A percentile compares a stretch with the other conserved stretches of the same genome.
These are phyloP conservation scores for Myriosclerotinia curreyana DNA, from an alignment of 2,329 filamentous ascomycete genomes.

Conservation along the genomic window DNA sequence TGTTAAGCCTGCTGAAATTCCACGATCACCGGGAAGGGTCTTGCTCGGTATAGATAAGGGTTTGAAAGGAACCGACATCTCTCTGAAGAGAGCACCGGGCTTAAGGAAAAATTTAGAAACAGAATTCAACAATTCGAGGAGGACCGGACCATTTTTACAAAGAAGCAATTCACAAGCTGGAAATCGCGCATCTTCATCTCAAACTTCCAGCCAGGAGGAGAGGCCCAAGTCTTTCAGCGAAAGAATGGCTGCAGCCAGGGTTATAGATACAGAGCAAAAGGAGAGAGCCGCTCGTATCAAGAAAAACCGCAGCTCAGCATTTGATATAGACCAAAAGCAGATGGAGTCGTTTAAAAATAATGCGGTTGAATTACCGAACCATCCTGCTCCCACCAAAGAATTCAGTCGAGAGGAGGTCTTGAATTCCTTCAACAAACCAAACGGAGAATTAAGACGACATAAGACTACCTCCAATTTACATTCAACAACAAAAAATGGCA, in stretches of 20 bases:
- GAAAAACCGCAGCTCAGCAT: slow-evolving; percentile 53
- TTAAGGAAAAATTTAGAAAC: slow-evolving; percentile 41
- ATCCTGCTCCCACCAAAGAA: slow-evolving; percentile 47
- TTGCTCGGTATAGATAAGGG: slow-evolving; percentile 88
- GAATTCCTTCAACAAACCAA: slow-evolving; percentile 34
- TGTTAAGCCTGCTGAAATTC: slow-evolving; percentile 50
- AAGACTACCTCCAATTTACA: slow-evolving; percentile 37
- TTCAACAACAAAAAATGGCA: slow-evolving; percentile 28
- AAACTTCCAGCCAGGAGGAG: slow-evolving; percentile 32
- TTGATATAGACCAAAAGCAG: slow-evolving; percentile 54
- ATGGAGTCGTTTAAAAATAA: slow-evolving; percentile 58
- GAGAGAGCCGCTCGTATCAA: slow-evolving; percentile 54
- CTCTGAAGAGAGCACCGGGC: slow-evolving; percentile 69
- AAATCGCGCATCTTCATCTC: slow-evolving; percentile 28
- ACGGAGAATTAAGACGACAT: slow-evolving; percentile 44
- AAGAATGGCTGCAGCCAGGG: slow-evolving; percentile 69
- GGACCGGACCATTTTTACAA: slow-evolving; percentile 45
- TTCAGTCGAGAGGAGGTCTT: slow-evolving; percentile 65
- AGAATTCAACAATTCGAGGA: slow-evolving; percentile 36
- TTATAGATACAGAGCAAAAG: slow-evolving; percentile 50
- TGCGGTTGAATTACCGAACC: slow-evolving; percentile 54
- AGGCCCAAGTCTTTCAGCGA: slow-evolving; percentile 72
- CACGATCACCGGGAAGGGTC: slow-evolving; percentile 74
- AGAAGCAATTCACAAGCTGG: slow-evolving; percentile 41
- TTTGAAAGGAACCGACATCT: slow-evolving; percentile 74